These are phyloP conservation scores for Tephrocybe sp. DNA, from an alignment of 768 basidiomycete species.

Conservation along the genomic window DNA sequence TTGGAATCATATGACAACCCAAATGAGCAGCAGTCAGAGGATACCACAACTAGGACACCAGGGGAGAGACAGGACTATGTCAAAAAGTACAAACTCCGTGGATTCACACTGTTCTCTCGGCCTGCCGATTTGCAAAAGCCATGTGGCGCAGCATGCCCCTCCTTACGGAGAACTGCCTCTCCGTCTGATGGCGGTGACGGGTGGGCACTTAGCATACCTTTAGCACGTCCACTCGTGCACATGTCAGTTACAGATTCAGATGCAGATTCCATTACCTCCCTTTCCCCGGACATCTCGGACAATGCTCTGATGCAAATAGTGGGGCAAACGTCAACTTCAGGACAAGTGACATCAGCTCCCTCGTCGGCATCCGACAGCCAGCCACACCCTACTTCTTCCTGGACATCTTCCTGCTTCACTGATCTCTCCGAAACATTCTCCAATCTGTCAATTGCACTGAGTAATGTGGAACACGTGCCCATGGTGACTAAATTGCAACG, in stretches of 20 bases:
- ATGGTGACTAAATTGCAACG: background rate
- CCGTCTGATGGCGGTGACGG: background rate
- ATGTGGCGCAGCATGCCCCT: constrained; percentile 15
- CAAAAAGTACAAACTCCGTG: constrained; percentile 11
- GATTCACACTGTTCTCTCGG: constrained; percentile 9
- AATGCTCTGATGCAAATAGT: background rate
- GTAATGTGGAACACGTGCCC: background rate
- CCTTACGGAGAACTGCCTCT: background rate
- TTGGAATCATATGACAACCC: constrained; percentile 9
- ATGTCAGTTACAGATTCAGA: background rate
- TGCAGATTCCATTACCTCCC: background rate
- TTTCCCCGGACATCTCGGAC: background rate
- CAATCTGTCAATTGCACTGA: background rate
- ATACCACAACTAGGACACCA: background rate
- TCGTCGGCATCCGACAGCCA: background rate
- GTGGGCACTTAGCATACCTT: constrained; percentile 6
- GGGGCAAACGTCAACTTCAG: background rate
- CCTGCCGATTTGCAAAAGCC: constrained; percentile 5
- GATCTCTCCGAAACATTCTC: background rate
- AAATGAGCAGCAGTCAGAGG: background rate
- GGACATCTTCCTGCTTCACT: constrained; percentile 1
- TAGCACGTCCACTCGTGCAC: too few relatives aligned
- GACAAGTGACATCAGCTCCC: background rate
- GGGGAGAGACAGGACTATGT: constrained; percentile 8
- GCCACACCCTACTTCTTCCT: background rate